Percentiles rank a stretch among this genome's conserved stretches.
These are phyloP conservation scores for Ustilago bromivora DNA, from an alignment of 1,284 basidiomycete species.

Conservation along the genomic window DNA sequence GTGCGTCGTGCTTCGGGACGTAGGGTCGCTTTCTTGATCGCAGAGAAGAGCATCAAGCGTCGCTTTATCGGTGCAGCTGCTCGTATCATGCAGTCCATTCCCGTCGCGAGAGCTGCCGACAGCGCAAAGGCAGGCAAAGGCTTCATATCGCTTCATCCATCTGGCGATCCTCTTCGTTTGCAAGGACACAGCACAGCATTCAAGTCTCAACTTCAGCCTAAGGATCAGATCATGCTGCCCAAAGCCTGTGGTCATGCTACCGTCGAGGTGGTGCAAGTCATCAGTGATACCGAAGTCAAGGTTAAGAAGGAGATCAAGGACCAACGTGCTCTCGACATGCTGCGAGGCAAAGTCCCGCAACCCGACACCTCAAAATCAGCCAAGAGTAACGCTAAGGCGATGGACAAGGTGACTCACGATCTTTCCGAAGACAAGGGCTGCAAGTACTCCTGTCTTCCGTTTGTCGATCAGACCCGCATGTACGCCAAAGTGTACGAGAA, in stretches of 20 bases:
- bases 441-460: constrained; percentile 66
- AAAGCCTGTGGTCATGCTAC: constrained; percentile 82
- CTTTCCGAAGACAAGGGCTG: constrained; percentile 38
- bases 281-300: constrained; percentile 83
- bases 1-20: constrained; percentile 84
- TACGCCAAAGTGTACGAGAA: constrained; percentile 92
- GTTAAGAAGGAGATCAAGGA: constrained; percentile 86
- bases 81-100: constrained; percentile 80
- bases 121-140: constrained; percentile 84
- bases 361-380: constrained; percentile 26
- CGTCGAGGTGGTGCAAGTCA: constrained; percentile 87
- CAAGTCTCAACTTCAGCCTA: constrained; percentile 79
- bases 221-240: constrained; percentile 88
- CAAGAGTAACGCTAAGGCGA: constrained; percentile 14
- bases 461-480: constrained; percentile 91
- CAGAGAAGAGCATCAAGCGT: constrained; percentile 90
- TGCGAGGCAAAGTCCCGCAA: constrained; percentile 56
- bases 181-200: constrained; percentile 86
- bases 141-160: constrained; percentile 77
- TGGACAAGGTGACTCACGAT: constrained; percentile 33
- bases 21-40: constrained; percentile 88
- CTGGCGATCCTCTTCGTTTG: constrained; percentile 74
- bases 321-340: constrained; percentile 63
- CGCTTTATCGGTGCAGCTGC: constrained; percentile 85
- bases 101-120: constrained; percentile 92